These are phyloP conservation scores for Atractiella rhizophila DNA, from an alignment of 768 basidiomycete genomes.

Conservation along the genomic window DNA sequence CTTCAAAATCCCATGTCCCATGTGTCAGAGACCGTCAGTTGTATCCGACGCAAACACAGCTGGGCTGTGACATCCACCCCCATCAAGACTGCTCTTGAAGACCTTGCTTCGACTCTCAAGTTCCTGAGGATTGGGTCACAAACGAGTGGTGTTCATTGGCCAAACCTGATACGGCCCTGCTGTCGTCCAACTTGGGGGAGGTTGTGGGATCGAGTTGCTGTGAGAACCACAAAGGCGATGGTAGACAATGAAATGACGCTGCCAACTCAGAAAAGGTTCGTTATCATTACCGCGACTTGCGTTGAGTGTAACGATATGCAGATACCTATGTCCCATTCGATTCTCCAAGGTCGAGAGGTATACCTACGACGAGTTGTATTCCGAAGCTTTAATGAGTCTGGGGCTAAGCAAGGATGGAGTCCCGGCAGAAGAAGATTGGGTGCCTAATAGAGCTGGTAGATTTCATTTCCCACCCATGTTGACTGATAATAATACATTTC, in stretches of 20 bases:
- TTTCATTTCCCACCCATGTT: no score
- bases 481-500: no score
- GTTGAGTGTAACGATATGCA: no score
- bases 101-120: conserved; percentile 20
- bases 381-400: not conserved
- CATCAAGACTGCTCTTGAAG: conserved; percentile 20
- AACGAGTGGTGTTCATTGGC: conserved; percentile 9
- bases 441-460: no score
- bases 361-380: conserved; percentile 9
- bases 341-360: conserved; percentile 6
- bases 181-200: no score
- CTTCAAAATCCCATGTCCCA: conserved; percentile 8
- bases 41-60: conserved; percentile 21
- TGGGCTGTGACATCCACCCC: conserved; percentile 25
- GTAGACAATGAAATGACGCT: conserved; percentile 13
- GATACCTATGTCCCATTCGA: conserved; percentile 15
- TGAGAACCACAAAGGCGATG: not conserved
- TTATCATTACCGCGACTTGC: conserved; percentile 23
- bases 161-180: not conserved
- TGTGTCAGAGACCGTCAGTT: conserved; percentile 20
- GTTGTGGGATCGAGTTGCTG: not conserved
- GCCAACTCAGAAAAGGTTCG: conserved; percentile 16
- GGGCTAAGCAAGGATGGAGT: not conserved
- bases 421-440: not conserved
- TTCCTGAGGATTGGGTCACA: conserved; percentile 17